phyloP scores from a whole-genome alignment of 108 stramenopile genomes.

The Cyclotella baltica region DNA sequence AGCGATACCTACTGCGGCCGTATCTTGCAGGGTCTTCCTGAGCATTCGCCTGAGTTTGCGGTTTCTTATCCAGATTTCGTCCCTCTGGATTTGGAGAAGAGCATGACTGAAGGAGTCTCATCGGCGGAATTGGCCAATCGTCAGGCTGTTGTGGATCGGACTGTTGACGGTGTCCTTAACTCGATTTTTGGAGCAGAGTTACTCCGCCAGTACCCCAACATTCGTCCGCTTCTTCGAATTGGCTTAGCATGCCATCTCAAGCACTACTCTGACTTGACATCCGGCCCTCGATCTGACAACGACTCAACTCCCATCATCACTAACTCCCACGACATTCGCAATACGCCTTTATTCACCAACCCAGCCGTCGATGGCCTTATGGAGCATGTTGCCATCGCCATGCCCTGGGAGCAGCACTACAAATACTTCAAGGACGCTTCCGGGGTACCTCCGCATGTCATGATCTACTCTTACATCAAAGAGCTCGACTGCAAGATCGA shows the following conservation, averaged over 20 bases:
- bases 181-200: background rate
- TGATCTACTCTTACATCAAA: background rate
- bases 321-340: background rate
- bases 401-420: background rate
- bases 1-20: too few relatives aligned
- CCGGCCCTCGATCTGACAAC: background rate
- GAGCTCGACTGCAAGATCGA: too few relatives aligned
- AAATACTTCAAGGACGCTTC: background rate
- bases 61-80: conserved; percentile 14
- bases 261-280: background rate
- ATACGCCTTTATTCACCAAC: background rate
- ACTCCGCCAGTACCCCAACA: background rate
- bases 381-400: background rate
- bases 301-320: background rate
- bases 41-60: conserved; percentile 7
- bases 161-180: background rate
- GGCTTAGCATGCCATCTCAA: background rate
- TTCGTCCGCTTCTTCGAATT: background rate
- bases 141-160: background rate
- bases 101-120: conserved; percentile 6
- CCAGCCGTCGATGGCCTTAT: background rate
- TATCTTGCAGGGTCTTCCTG: conserved; percentile 1
- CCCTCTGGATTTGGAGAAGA: background rate
- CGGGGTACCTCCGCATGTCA: background rate
- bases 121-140: background rate